phyloP scores from a whole-genome alignment of 1,284 basidiomycete species.

The Trichosporon sp. region DNA sequence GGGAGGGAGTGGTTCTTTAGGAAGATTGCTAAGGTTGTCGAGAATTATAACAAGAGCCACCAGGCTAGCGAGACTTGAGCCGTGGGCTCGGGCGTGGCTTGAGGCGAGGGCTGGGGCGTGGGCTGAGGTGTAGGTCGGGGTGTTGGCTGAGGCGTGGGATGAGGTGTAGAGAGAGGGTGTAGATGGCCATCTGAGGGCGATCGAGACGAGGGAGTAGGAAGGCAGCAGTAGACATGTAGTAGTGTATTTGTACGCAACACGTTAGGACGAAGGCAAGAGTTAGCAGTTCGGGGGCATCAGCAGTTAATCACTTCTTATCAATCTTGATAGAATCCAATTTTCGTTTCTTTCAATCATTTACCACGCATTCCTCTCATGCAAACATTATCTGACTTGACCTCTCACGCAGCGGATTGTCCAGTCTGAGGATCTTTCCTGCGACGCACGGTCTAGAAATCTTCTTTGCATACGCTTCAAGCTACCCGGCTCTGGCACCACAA shows the following conservation, averaged over 20 bases:
- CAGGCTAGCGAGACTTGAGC: neutral
- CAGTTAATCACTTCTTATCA: neutral
- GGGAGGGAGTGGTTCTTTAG: conserved; percentile 56
- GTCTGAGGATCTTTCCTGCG: too few relatives aligned
- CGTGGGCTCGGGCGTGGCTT: too few relatives aligned
- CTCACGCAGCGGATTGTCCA: neutral
- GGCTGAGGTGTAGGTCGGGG: too few relatives aligned
- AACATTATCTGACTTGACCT: too few relatives aligned
- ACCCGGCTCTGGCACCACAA: neutral
- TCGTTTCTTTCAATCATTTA: neutral
- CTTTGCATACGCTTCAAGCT: neutral
- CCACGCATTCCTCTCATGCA: too few relatives aligned
- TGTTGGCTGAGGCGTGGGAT: too few relatives aligned
- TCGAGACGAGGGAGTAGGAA: conserved; percentile 23
- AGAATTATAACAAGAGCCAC: conserved; percentile 40
- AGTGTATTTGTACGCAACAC: neutral
- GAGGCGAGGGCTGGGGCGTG: too few relatives aligned
- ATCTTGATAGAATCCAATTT: neutral
- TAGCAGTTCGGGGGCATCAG: too few relatives aligned
- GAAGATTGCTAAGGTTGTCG: conserved; percentile 50
- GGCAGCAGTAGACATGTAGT: too few relatives aligned
- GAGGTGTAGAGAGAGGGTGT: too few relatives aligned
- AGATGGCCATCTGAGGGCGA: too few relatives aligned
- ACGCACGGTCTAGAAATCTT: neutral
- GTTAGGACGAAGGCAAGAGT: too few relatives aligned